These are phyloP conservation scores for Cercophora newfieldiana DNA, from an alignment of 495 filamentous ascomycete species.

Conservation along the genomic window DNA sequence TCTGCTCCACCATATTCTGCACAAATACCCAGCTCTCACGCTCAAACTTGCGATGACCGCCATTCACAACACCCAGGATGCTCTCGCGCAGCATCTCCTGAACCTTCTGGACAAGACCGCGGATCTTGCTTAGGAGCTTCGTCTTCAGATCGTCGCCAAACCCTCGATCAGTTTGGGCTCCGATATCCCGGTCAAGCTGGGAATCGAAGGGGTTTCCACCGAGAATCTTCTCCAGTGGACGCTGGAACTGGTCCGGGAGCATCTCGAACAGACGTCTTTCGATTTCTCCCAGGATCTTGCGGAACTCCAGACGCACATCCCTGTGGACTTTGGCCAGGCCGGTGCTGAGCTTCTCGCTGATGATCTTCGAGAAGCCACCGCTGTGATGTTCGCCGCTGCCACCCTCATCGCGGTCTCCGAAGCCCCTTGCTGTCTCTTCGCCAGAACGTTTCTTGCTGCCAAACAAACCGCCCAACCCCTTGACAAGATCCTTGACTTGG, in stretches of 20 bases:
- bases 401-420: constrained; percentile 24
- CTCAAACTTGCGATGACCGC: constrained; percentile 41
- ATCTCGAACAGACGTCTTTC: constrained; percentile 39
- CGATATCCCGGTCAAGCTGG: constrained; percentile 31
- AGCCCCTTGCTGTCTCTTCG: constrained; percentile 23
- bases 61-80: constrained; percentile 36
- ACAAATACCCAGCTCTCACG: constrained; percentile 39
- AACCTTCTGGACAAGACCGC: constrained; percentile 33
- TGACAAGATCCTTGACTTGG: constrained; percentile 39
- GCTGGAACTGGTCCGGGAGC: constrained; percentile 36
- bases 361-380: constrained; percentile 36
- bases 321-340: constrained; percentile 36
- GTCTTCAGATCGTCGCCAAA: constrained; percentile 35
- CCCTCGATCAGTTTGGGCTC: constrained; percentile 26
- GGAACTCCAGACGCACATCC: constrained; percentile 40
- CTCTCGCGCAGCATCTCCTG: constrained; percentile 38
- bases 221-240: constrained; percentile 37
- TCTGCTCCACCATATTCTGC: constrained; percentile 38
- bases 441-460: constrained; percentile 26
- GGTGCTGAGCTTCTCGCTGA: constrained; percentile 40
- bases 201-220: constrained; percentile 39
- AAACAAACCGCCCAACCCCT: constrained; percentile 36
- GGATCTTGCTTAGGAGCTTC: constrained; percentile 38
- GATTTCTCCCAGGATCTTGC: constrained; percentile 34
- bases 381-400: constrained; percentile 19